Base-by-base conservation (phyloP, 306 rosid species). In the Geum urbanum region DNA sequence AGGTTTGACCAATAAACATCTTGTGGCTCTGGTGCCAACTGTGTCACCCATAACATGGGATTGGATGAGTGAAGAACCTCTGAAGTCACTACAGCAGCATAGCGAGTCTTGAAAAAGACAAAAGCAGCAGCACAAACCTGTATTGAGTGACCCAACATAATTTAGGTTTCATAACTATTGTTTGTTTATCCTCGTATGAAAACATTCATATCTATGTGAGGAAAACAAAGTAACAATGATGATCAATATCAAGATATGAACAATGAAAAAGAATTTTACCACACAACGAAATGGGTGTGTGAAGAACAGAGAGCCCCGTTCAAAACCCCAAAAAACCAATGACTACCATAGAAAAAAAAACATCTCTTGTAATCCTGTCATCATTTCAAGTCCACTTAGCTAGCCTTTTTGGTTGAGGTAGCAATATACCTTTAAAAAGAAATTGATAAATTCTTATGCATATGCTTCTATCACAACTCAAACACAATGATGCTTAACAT, bases 1-100 rank as follows among this genome's bases (percentile, higher is more conserved):
- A 94, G 91, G 73, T 86, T 94, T 75, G 97, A 79, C 99, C 99
- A 94, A 81, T 84, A 91, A 72, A 94, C 83, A 83, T 94, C 96
- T 13, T 70, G 72, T 47, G 99, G 99, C 39, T 87, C 97, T 5
- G 99, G 99, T 76, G 99, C 99, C 72, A 70, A 61, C 68, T 84
- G 82, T 64, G 97, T 89, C 71, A 88, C 97, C 97, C 96, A 94
- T 73, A 67, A 67, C 99, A 94, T 89, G 54, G 99, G 99, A 89
- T 94, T 89, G 80, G 97, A 64, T 41, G 97, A 82, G 76, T 91
- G 99, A 84, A 94, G 96, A 87, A 78, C 79, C 77, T 66, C 78
- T 22, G 96, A 79, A 78, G 87, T 86, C 70, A 84, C 72, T 71
- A 72, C 70, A 51, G 99, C 95, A 74, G 88, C 95, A 76, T 86